Conservation (phyloP, 192 early-diverging fungal species). For the Entophlyctis luteolus region DNA sequence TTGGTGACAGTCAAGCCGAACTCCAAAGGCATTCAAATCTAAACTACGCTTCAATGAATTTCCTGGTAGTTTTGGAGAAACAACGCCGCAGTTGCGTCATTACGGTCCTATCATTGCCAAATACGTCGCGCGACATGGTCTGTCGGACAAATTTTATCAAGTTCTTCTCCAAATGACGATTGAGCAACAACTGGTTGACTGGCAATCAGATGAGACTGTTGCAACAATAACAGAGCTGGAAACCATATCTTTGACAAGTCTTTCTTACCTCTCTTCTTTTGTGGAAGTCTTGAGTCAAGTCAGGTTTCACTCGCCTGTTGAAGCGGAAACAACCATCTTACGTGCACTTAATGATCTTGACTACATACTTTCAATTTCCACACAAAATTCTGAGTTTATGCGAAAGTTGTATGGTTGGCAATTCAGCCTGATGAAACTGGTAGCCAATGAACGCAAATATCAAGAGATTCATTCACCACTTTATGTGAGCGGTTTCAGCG, state of each 20-base stretch:
- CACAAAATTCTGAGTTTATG: constrained; percentile 31
- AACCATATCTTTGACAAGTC: constrained; percentile 18
- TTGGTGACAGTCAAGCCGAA: constrained; percentile 2
- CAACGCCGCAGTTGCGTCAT: background rate
- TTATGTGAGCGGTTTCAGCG: background rate
- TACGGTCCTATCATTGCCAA: constrained; percentile 1
- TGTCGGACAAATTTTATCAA: constrained; percentile 24
- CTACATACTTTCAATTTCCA: constrained; percentile 1
- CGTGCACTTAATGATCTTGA: constrained; percentile 4
- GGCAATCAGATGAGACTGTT: constrained; percentile 19
- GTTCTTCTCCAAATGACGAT: constrained; percentile 33
- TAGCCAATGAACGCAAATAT: too few relatives aligned
- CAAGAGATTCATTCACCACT: too few relatives aligned
- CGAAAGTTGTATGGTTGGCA: constrained; percentile 36
- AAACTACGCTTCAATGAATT: constrained; percentile 33
- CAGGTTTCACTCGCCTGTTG: background rate
- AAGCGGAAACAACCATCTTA: background rate
- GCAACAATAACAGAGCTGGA: constrained; percentile 14
- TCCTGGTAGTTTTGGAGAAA: background rate
- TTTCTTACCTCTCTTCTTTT: constrained; percentile 15
- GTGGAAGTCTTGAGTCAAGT: constrained; percentile 13
- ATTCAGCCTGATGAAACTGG: constrained; percentile 9
- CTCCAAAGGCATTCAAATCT: constrained; percentile 38
- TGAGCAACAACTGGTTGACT: constrained; percentile 34
- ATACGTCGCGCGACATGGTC: background rate